Evolutionary conservation across 768 basidiomycete species (phyloP).

Genomic region (Rubroboletus pulcherrimus): DNA sequence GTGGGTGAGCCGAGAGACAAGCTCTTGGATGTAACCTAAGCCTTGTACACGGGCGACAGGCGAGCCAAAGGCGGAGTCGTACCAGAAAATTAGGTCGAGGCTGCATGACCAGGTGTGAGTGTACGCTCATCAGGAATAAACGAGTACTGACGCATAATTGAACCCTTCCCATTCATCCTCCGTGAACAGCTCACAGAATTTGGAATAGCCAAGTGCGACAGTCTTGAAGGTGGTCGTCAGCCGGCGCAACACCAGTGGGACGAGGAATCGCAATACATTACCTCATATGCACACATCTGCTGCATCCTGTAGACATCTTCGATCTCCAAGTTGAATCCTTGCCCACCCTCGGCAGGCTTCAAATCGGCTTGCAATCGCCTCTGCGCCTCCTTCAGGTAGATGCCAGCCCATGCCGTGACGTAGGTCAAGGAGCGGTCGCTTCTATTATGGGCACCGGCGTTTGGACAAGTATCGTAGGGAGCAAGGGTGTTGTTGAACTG

Average conservation of each 20-base stretch:
- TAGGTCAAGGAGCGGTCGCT: constrained; percentile 56
- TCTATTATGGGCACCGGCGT: constrained; percentile 47
- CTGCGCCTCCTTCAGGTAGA: constrained; percentile 68
- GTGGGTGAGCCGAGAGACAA: constrained; percentile 77
- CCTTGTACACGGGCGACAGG: constrained; percentile 75
- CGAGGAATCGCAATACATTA: constrained; percentile 16
- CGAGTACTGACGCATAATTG: constrained; percentile 64
- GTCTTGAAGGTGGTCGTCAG: constrained; percentile 48
- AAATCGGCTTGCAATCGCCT: constrained; percentile 57
- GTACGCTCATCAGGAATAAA: not conserved
- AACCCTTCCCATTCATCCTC: constrained; percentile 93
- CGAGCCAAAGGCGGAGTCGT: constrained; percentile 76
- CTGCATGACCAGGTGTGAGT: constrained; percentile 7
- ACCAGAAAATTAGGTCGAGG: constrained; percentile 34
- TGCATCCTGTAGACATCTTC: constrained; percentile 77
- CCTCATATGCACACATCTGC: constrained; percentile 84
- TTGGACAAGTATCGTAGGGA: constrained; percentile 80
- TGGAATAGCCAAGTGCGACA: constrained; percentile 86
- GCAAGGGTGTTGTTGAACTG: constrained; percentile 84
- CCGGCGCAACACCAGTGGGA: not conserved
- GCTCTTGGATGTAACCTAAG: constrained; percentile 78
- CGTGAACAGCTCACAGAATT: constrained; percentile 88
- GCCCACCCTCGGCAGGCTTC: constrained; percentile 10
- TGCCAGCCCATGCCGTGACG: constrained; percentile 59
- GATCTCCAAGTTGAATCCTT: constrained; percentile 57